Evolutionary conservation across 73 alveolate genomes (phyloP).

Genomic region (Tetrahymena malaccensis): DNA sequence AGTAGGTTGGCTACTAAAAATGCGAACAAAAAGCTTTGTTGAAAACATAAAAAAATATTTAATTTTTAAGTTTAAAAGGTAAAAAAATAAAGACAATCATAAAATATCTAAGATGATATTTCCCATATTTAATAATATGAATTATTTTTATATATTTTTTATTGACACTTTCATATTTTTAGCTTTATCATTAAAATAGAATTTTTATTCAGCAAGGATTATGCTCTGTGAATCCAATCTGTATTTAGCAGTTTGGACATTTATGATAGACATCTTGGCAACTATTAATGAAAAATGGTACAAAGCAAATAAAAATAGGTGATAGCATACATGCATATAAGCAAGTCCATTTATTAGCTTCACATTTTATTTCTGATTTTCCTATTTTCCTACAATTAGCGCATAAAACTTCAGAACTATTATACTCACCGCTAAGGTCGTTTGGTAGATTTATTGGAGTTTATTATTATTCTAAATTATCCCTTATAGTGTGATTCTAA

Average conservation of each 20-base stretch:
- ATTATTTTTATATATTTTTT: neutral
- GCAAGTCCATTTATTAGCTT: neutral
- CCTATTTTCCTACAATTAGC: neutral
- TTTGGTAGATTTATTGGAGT: neutral
- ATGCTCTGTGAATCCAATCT: neutral
- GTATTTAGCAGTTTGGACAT: neutral
- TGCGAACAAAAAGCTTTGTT: no score
- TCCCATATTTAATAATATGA: neutral
- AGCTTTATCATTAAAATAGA: neutral
- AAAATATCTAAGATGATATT: no score
- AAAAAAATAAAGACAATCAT: no score
- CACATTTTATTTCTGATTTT: neutral
- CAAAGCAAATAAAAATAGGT: neutral
- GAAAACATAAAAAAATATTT: no score
- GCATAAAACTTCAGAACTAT: neutral
- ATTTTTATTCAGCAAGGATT: neutral
- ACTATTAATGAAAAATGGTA: neutral
- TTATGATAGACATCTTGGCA: neutral
- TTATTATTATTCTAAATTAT: neutral
- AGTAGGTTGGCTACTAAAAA: neutral
- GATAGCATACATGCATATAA: neutral
- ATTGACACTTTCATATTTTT: neutral
- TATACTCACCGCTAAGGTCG: neutral
- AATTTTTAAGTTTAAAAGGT: no score
- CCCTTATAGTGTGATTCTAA: neutral